Evolutionary conservation across 2,329 filamentous ascomycete genomes (phyloP), one percentile per base, ranked within the genome.

Genomic region (Alternaria conjuncta): DNA sequence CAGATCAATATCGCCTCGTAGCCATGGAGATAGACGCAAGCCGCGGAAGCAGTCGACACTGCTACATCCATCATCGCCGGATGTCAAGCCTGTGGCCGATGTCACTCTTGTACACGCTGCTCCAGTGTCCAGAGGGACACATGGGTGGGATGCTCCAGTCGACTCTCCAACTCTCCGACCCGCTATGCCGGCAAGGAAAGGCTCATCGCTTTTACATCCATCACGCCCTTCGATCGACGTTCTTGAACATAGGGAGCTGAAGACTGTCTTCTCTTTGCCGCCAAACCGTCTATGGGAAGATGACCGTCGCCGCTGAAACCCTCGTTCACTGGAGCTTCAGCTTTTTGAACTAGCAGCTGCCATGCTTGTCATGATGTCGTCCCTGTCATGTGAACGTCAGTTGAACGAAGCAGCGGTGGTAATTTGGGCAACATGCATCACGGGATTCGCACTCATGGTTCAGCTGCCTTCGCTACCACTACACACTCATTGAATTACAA

Each of bases 181-280:
- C 21, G 15, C 13, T 26, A 54, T 21, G 28, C 20, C 18, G 18
- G 9, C 49, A 13, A 55, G 30, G 18, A 55, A 50, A 45, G 54
- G 49, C 43, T 71, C 69, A 15, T 71, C 71, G 12, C 71, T 73
- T 7, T 63, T 75, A 7, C 72, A 73, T 54, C 72, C 72, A 11
- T 74, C 72, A 7, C 50, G 63, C 12, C 70, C 70, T 23, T 20
- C 36, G 4, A 57, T 18, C 41, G 59, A 57, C 6, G 8, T 4
- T 21, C 3, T n/a, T 4, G 15, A 12, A 4, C 15, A 32, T 13
- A 2, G 6, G 6, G 46, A 53, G 28, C 28, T 58, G 1, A 61
- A 47, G 12, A 61, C 59, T 12, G 28, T 61, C 36, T 26, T 61
- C 26, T 58, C 26, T n/a, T 18, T 61, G 8, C 59, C 59, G 3